Evolutionary conservation across 1,284 basidiomycete species (phyloP), one percentile per base, ranked within the genome.

Genomic region (Melampsora larici-populina): DNA sequence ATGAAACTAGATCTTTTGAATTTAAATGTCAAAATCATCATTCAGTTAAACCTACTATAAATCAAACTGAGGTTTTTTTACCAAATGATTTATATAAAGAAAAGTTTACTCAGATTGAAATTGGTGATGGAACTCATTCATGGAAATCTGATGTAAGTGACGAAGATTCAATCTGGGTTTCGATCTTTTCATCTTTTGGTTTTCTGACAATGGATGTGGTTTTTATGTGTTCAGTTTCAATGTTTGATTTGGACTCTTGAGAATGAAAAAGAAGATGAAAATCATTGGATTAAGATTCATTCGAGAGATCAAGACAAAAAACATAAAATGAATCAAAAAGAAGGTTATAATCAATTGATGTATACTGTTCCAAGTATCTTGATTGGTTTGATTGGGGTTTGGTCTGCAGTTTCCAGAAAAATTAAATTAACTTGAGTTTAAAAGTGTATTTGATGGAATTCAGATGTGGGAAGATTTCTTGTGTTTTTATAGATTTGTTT

Each of bases 21-120:
- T 80, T 83, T 55, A 76, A 79, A 40, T 84, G 81, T 82, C 73
- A 78, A 68, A 83, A 83, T 48, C 77, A 78, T 0, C 70, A 68
- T 3, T 9, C 29, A 18, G 76, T 70, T 4, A 31, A 31, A 21
- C 79, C 77, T 21, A 51, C 26, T 5, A 78, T 79, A 11, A 76
- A 79, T n/a, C 79, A 80, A 70, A 82, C 81, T 21, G 80, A 81
- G 70, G 73, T 83, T 18, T 82, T 80, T 70, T 74, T 83, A 18
- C 82, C 82, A 8, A 62, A 66, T 1, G 55, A 79, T 24, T 31
- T 80, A 48, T 83, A 80, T 51, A 51, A 65, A 9, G 26, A 13
- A 43, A 33, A 70, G 26, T 8, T 60, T 17, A 63, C 62, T 2
- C 24, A 69, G 21, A 51, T 77, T 21, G 13, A n/a, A 43, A 26